Conservation (phyloP, 805 yeast genomes). For the Metschnikowia kofuensis region DNA sequence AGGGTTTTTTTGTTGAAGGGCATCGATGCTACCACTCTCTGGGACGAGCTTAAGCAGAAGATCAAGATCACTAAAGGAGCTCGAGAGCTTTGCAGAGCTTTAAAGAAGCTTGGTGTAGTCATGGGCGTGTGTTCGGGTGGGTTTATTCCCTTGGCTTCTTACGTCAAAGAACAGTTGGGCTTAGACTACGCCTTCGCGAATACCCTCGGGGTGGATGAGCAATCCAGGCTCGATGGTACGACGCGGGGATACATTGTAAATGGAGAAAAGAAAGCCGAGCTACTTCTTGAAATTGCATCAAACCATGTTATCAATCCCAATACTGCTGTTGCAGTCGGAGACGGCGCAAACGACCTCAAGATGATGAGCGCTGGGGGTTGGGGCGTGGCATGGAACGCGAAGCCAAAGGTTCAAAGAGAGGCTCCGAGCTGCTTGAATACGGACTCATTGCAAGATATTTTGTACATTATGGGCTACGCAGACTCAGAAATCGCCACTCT, state of each 20-base stretch:
- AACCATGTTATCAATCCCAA: slow-evolving; percentile 50
- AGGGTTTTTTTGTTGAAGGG: slow-evolving; percentile 84
- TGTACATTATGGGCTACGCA: slow-evolving; percentile 75
- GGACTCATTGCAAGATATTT: slow-evolving; percentile 64
- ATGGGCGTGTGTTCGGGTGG: slow-evolving; percentile 95
- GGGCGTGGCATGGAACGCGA: slow-evolving; percentile 97
- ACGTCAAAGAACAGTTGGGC: slow-evolving; percentile 62
- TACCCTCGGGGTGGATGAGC: slow-evolving; percentile 42
- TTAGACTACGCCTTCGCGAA: slow-evolving; percentile 92
- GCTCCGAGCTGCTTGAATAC: slow-evolving; percentile 86
- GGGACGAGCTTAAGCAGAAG: slow-evolving; percentile 73
- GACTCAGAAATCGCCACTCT: slow-evolving; percentile 48
- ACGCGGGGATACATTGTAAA: slow-evolving; percentile 83
- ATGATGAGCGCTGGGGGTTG: slow-evolving; percentile 93
- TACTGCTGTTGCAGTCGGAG: slow-evolving; percentile 82
- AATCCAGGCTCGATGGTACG: slow-evolving; percentile 65
- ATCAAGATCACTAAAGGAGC: slow-evolving; percentile 86
- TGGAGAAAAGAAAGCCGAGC: slow-evolving; percentile 76
- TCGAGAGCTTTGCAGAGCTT: slow-evolving; percentile 57
- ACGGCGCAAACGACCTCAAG: slow-evolving; percentile 92
- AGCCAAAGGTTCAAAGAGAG: slow-evolving; percentile 79
- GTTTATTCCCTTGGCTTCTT: slow-evolving; percentile 80
- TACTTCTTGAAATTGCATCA: slow-evolving; percentile 59
- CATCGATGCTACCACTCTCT: slow-evolving; percentile 64
- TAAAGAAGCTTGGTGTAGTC: slow-evolving; percentile 60